Evolutionary conservation across 2,329 filamentous ascomycete species (phyloP), one percentile per base, ranked within the genome.

Genomic region (Trichoderma koningiopsis): DNA sequence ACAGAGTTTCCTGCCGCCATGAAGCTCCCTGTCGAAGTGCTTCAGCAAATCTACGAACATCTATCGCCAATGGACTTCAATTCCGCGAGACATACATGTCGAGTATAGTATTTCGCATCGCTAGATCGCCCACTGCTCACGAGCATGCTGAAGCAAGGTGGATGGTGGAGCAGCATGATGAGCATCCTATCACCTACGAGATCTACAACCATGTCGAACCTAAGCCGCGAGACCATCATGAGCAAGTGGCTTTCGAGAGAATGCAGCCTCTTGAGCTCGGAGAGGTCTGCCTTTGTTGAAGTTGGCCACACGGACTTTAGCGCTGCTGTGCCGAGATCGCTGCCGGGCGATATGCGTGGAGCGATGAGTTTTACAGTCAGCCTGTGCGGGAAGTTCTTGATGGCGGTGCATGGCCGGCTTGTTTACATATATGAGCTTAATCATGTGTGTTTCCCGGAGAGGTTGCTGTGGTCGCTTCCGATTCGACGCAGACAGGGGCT

Each of bases 1-100:
- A 3, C 8, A 47, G 35, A 75, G 72, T 65, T 31, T 22, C 31
- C 75, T n/a, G 58, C 59, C 24, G 71, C 76, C 8, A 78, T 77
- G 74, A 72, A 75, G 72, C 22, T 80, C 14, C 76, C 76, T 4
- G 74, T 76, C 14, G 81, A 83, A 70, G 79, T 81, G 7, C 58
- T 82, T 1, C 77, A 80, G 22, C 73, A 79, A 6, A 76, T 83
- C 13, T 81, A 79, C 69, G 56, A 49, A 14, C 70, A 75, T 8
- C 76, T 83, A 5, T 57, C 71, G 4, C 81, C 80, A 0, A 57
- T 68, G 11, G 81, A 83, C 72, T 91, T 90, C 75, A 85, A 91
- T 73, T 82, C 86, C 66, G 87, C 88, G 19, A 83, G 89, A 22
- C 85, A 87, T 71, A 84, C 84, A 22, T 91, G 88, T 74, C 83